These are phyloP conservation scores for Chaetomidium leptoderma DNA, from an alignment of 495 filamentous ascomycete species.

Conservation along the genomic window DNA sequence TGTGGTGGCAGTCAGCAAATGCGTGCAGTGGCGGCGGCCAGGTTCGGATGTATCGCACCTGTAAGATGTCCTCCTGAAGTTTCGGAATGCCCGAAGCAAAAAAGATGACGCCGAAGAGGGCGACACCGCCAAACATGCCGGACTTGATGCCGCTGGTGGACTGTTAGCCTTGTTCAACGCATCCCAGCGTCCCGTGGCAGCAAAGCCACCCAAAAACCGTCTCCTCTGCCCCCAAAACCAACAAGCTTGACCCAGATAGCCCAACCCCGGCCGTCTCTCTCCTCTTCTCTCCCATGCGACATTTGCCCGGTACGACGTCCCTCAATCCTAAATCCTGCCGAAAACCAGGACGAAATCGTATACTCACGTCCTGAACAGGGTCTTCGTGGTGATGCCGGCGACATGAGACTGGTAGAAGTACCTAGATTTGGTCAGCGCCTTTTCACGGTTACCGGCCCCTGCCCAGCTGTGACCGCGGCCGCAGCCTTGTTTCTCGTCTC, in stretches of 20 bases:
- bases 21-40: neutral
- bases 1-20: slow-evolving; percentile 31
- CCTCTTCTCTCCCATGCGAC: neutral
- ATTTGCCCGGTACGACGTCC: neutral
- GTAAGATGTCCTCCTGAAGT: slow-evolving; percentile 53
- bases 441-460: neutral
- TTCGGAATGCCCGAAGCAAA: slow-evolving; percentile 57
- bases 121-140: slow-evolving; percentile 51
- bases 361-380: slow-evolving; percentile 39
- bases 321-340: neutral
- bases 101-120: slow-evolving; percentile 54
- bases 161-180: slow-evolving; percentile 4
- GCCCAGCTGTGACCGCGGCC: neutral
- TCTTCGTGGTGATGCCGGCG: slow-evolving; percentile 37
- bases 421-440: slow-evolving; percentile 35
- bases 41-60: slow-evolving; percentile 23
- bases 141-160: slow-evolving; percentile 40
- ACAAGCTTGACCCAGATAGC: neutral
- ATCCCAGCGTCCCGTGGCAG: neutral
- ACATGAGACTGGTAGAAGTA: slow-evolving; percentile 47
- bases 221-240: neutral
- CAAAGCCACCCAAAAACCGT: neutral
- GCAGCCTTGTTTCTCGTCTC: neutral
- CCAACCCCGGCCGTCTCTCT: neutral
- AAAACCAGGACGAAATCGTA: neutral